Conservation (phyloP, 2,329 filamentous ascomycete species). For the Lasiodiplodia theobromae region DNA sequence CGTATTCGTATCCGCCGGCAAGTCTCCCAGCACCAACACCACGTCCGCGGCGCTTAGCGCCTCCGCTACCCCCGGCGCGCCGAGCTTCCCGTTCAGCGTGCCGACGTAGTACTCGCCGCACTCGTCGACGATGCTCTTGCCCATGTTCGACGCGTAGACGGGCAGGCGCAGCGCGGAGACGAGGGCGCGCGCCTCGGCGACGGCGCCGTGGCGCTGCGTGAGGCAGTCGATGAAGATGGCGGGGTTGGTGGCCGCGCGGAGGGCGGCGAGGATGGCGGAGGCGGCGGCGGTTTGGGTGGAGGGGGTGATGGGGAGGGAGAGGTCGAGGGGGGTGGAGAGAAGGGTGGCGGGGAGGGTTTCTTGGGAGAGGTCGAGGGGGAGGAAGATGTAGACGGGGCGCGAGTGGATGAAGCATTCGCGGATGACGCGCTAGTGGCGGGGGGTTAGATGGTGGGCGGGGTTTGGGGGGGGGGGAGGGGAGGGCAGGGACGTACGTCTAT, state of each 20-base stretch:
- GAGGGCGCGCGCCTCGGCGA: conserved; percentile 43
- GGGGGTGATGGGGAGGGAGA: conserved; percentile 39
- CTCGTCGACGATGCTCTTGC: conserved; percentile 53
- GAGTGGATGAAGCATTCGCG: conserved; percentile 52
- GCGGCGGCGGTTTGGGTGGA: conserved; percentile 42
- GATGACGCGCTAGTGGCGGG: conserved; percentile 42
- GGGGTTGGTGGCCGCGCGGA: conserved; percentile 47
- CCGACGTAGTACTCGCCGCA: conserved; percentile 49
- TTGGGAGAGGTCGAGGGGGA: conserved; percentile 52
- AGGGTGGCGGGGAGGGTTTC: conserved; percentile 45
- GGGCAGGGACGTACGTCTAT: conserved; percentile 42
- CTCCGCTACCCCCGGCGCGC: conserved; percentile 46
- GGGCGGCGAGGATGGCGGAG: conserved; percentile 41
- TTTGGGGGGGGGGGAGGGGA: too few relatives aligned
- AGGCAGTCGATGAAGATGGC: conserved; percentile 50
- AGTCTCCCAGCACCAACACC: conserved; percentile 48
- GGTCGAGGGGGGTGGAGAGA: conserved; percentile 47
- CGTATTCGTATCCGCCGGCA: conserved; percentile 53
- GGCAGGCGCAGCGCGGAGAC: conserved; percentile 47
- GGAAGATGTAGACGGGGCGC: conserved; percentile 54
- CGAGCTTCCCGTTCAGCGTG: conserved; percentile 50
- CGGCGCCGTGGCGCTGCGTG: conserved; percentile 48
- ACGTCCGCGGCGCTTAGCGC: conserved; percentile 47
- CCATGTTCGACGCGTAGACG: conserved; percentile 50
- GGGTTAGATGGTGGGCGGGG: conserved; percentile 8